These are phyloP conservation scores for Oemleria cerasiformis DNA, from an alignment of 306 rosid species.

Conservation along the genomic window DNA sequence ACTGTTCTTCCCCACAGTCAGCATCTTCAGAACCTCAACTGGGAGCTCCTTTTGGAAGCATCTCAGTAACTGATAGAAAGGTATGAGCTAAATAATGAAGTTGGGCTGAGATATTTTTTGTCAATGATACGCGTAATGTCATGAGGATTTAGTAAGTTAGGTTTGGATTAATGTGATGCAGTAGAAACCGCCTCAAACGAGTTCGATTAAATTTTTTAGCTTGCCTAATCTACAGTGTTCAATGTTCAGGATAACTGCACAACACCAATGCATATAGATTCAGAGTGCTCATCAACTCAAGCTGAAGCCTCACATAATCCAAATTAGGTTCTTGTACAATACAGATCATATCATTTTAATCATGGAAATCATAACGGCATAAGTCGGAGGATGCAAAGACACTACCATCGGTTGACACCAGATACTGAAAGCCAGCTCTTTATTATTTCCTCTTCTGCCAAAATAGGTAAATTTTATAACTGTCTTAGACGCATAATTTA, in stretches of 20 bases:
- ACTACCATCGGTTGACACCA: not conserved
- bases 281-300: conserved; percentile 34
- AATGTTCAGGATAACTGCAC: conserved; percentile 22
- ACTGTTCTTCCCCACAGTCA: conserved; percentile 28
- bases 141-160: not conserved
- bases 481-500: not conserved
- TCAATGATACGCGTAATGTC: not conserved
- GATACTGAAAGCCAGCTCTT: too few species aligned
- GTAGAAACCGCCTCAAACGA: too few species aligned
- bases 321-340: conserved; percentile 27
- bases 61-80: conserved; percentile 27
- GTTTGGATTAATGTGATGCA: not conserved
- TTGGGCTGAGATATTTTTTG: not conserved
- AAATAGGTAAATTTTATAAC: not conserved
- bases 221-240: not conserved
- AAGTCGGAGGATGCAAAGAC: not conserved
- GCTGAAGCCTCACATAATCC: conserved; percentile 23
- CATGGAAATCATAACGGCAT: not conserved
- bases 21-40: conserved; percentile 32
- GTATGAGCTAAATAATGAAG: conserved; percentile 16
- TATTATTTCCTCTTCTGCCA: too few species aligned
- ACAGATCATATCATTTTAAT: not conserved
- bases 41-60: conserved; percentile 18
- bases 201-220: not conserved
- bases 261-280: conserved; percentile 8